Percentiles rank a stretch among this genome's conserved stretches.
Conservation (phyloP, 345 rosid genomes). For the Camelina neglecta region DNA sequence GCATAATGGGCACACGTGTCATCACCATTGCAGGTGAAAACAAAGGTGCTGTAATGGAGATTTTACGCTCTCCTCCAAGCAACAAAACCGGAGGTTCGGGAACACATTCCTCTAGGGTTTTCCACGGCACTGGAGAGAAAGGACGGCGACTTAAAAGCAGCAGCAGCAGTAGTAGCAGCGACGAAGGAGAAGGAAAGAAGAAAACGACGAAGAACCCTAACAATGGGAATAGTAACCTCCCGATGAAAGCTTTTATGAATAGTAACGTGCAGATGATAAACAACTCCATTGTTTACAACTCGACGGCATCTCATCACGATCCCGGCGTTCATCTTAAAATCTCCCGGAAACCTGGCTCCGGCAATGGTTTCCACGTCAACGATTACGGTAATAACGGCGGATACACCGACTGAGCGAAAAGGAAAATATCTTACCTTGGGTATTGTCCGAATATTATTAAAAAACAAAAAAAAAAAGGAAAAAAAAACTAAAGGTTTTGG, state of each 20-base stretch:
- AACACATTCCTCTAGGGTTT: constrained; percentile 39
- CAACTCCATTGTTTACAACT: constrained; percentile 73
- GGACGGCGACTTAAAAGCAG: constrained; percentile 42
- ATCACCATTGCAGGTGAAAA: constrained; percentile 91
- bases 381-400: constrained; percentile 48
- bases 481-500: constrained; percentile 30
- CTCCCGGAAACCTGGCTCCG: constrained; percentile 54
- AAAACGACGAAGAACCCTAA: constrained; percentile 35
- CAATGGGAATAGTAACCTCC: constrained; percentile 41
- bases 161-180: constrained; percentile 54
- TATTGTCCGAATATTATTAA: too few relatives aligned
- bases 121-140: constrained; percentile 37
- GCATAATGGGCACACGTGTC: constrained; percentile 51
- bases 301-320: constrained; percentile 70
- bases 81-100: constrained; percentile 40
- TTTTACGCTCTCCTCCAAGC: constrained; percentile 56
- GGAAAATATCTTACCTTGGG: too few relatives aligned
- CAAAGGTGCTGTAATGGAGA: constrained; percentile 89
- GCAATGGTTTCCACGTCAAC: constrained; percentile 51
- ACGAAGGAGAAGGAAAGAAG: constrained; percentile 51
- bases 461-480: not conserved
- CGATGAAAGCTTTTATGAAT: constrained; percentile 65
- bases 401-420: constrained; percentile 34
- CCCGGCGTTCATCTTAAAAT: constrained; percentile 80
- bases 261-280: constrained; percentile 92